These are phyloP conservation scores for Apiotrichum veenhuisii DNA, from an alignment of 1,284 basidiomycete species.

Conservation along the genomic window DNA sequence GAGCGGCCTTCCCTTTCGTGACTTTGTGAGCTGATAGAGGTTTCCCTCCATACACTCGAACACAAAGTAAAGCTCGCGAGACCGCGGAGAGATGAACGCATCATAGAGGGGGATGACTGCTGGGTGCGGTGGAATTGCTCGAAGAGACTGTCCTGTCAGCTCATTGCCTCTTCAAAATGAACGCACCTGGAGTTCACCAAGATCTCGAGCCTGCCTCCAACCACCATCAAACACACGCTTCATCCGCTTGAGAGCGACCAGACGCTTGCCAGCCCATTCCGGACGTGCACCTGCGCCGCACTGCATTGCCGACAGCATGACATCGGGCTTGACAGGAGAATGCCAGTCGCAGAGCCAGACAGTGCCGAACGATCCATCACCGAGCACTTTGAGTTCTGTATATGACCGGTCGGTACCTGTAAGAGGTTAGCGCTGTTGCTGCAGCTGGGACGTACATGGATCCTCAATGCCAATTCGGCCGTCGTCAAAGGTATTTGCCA, in stretches of 20 bases:
- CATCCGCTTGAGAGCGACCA: constrained; percentile 98
- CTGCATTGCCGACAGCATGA: constrained; percentile 84
- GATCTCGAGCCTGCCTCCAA: constrained; percentile 91
- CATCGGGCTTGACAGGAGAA: constrained; percentile 83
- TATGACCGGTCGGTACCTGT: constrained; percentile 47
- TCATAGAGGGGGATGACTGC: constrained; percentile 99
- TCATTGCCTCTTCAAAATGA: neutral
- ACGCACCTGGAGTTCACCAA: constrained; percentile 91
- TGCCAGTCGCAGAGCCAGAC: constrained; percentile 99
- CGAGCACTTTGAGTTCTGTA: constrained; percentile 74
- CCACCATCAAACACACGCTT: constrained; percentile 95
- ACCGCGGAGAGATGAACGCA: constrained; percentile 88
- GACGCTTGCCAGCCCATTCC: constrained; percentile 88
- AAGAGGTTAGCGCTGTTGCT: neutral
- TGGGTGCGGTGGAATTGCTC: constrained; percentile 87
- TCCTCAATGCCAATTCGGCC: constrained; percentile 42
- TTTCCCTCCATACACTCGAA: constrained; percentile 99
- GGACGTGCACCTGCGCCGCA: constrained; percentile 72
- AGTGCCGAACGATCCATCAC: constrained; percentile 95
- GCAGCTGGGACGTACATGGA: constrained; percentile 32
- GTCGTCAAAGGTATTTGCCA: constrained; percentile 21
- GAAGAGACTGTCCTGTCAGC: constrained; percentile 68
- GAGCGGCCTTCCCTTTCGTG: constrained; percentile 86
- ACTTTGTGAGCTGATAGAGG: constrained; percentile 97
- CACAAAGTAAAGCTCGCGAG: constrained; percentile 96